phyloP scores from a whole-genome alignment of 768 basidiomycete species.

The Hericium coralloides region DNA sequence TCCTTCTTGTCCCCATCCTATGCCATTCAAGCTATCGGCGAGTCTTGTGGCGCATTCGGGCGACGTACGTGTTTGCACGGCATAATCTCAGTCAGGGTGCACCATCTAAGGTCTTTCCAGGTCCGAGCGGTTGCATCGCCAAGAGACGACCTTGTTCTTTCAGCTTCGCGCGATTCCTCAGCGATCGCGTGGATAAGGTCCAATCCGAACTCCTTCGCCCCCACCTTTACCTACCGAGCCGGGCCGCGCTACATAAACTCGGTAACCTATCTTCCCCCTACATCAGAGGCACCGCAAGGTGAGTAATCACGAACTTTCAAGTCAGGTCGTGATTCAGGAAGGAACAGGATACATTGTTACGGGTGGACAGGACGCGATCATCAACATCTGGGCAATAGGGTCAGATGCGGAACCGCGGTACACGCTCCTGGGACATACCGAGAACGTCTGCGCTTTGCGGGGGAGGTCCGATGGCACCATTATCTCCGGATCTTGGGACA shows the following conservation, averaged over 20 bases:
- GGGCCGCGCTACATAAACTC: conserved; percentile 77
- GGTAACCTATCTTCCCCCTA: conserved; percentile 57
- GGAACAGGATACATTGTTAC: conserved; percentile 61
- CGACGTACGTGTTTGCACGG: conserved; percentile 46
- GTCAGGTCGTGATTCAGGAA: conserved; percentile 7
- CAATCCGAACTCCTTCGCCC: conserved; percentile 41
- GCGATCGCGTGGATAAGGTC: conserved; percentile 77
- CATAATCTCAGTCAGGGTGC: conserved; percentile 1
- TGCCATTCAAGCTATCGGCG: conserved; percentile 75
- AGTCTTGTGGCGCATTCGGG: conserved; percentile 60
- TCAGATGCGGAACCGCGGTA: conserved; percentile 67
- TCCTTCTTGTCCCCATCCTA: conserved; percentile 17
- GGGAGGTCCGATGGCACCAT: conserved; percentile 62
- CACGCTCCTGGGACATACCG: conserved; percentile 79
- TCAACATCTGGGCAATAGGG: conserved; percentile 74
- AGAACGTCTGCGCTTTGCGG: conserved; percentile 84
- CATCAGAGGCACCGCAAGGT: conserved; percentile 64
- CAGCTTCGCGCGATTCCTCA: conserved; percentile 86
- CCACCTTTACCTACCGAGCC: conserved; percentile 45
- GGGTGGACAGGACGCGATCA: conserved; percentile 82
- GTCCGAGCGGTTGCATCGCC: conserved; percentile 79
- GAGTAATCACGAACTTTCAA: conserved; percentile 12
- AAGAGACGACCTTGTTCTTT: conserved; percentile 69
- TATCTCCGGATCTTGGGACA: conserved; percentile 96
- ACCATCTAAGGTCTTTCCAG: conserved; percentile 32